Evolutionary conservation across 306 rosid species (phyloP), one percentile per base, ranked within the genome.

Genomic region (Lathyrus oleraceus): DNA sequence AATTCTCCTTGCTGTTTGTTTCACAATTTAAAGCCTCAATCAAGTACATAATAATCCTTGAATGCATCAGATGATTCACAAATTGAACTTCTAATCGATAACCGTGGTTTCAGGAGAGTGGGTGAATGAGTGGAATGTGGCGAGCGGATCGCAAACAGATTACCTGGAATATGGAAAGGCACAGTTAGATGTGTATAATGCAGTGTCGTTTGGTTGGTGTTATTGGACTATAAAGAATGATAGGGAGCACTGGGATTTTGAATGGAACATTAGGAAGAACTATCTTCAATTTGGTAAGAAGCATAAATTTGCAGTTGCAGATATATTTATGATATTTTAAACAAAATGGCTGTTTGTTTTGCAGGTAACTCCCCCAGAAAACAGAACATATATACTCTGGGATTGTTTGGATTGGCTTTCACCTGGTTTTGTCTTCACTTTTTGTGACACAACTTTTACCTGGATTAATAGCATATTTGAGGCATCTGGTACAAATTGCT

Each of bases 141-240:
- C 78, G 8, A 84, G 13, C 17, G 93, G 85, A 60, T 88, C 90
- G 25, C 82, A 74, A 75, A 57, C 67, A 17, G 92, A 92, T 57
- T 92, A 92, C 75, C 88, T 82, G 47, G 82, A 86, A 9, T 92
- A 76, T 70, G 96, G 96, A 57, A 88, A 49, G 75, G 89, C 89
- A 57, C 98, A 92, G 81, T 67, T 89, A 68, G 95, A 89, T 45
- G 96, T 83, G 11, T 92, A 88, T 61, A 71, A 82, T 48, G 76
- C 83, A 66, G 96, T 91, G 77, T 89, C 93, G 45, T 88, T 89
- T 86, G 98, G 98, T 67, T 92, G 96, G 93, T 74, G 90, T 17
- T 90, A 88, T 76, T 90, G 96, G 96, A 90, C 96, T 4, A 72
- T 93, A 0, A 93, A 88, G 75, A 88, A 88, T 76, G 96, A 88